phyloP scores from a whole-genome alignment of 1,284 basidiomycete genomes.

The Trichosporon faecale region DNA sequence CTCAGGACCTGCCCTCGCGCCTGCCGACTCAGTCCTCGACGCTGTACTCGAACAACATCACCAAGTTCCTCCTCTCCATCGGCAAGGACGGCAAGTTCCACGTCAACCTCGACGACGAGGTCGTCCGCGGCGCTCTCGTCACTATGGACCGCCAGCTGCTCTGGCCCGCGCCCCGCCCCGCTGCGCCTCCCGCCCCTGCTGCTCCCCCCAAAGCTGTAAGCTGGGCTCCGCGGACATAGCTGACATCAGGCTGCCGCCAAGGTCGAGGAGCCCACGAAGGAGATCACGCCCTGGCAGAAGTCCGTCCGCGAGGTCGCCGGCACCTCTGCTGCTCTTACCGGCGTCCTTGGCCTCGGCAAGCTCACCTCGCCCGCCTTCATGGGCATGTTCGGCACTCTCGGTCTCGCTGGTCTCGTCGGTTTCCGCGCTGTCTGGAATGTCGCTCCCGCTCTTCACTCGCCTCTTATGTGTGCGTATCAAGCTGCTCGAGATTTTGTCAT shows the following conservation, averaged over 20 bases:
- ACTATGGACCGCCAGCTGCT: conserved; percentile 66
- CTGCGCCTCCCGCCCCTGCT: conserved; percentile 55
- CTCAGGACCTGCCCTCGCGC: conserved; percentile 75
- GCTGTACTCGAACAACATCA: conserved; percentile 82
- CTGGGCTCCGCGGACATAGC: conserved; percentile 10
- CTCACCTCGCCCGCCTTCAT: conserved; percentile 73
- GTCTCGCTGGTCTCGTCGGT: conserved; percentile 65
- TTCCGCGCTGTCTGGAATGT: conserved; percentile 86
- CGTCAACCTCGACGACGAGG: conserved; percentile 73
- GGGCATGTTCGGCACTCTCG: conserved; percentile 79
- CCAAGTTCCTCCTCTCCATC: conserved; percentile 78
- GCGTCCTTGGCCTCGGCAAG: conserved; percentile 68
- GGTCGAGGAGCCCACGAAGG: conserved; percentile 49
- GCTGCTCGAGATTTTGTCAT: neutral
- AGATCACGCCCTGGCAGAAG: conserved; percentile 78
- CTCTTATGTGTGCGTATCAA: conserved; percentile 43
- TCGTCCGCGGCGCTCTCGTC: conserved; percentile 72
- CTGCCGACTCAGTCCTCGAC: conserved; percentile 80
- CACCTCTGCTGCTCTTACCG: conserved; percentile 70
- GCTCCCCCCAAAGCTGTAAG: conserved; percentile 48
- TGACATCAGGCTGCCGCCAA: conserved; percentile 52
- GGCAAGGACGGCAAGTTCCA: conserved; percentile 63
- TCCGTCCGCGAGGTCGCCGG: conserved; percentile 66
- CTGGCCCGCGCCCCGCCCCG: conserved; percentile 55
- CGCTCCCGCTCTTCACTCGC: conserved; percentile 70